Conservation (phyloP, 495 filamentous ascomycete genomes). For the Xylaria venustula region DNA sequence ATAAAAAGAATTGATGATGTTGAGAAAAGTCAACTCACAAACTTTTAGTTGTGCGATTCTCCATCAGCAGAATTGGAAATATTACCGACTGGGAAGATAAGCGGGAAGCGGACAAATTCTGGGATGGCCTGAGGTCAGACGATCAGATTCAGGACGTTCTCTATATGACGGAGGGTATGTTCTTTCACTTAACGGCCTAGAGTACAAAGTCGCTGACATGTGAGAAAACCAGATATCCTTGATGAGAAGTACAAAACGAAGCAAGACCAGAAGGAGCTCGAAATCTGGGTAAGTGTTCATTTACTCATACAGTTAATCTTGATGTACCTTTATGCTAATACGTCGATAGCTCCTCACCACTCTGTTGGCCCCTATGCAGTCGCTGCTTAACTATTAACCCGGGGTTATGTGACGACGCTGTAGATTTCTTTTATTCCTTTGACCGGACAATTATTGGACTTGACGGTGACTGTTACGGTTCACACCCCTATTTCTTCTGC, state of each 20-base stretch:
- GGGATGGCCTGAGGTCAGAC: constrained; percentile 5
- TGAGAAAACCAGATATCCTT: neutral
- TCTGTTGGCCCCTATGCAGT: constrained; percentile 13
- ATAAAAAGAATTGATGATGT: neutral
- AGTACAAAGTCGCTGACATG: neutral
- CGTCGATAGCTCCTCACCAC: constrained; percentile 11
- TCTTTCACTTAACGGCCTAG: too few species aligned
- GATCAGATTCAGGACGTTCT: neutral
- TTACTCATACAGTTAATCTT: neutral
- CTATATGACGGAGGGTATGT: constrained; percentile 6
- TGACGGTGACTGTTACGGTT: neutral
- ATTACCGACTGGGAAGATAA: constrained; percentile 8
- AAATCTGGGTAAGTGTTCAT: constrained; percentile 14
- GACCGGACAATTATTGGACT: too few species aligned
- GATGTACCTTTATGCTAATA: neutral
- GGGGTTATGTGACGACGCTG: too few species aligned
- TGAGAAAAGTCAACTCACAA: too few species aligned
- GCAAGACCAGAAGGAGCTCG: constrained; percentile 11
- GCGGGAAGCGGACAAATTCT: neutral
- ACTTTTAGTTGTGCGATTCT: constrained; percentile 1
- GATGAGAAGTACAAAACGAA: constrained; percentile 8
- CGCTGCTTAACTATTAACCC: neutral
- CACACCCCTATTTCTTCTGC: neutral
- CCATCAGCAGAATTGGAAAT: constrained; percentile 1
- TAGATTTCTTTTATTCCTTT: too few species aligned